Conservation (phyloP, 1,284 basidiomycete species). For the Fomitopsis betulina region DNA sequence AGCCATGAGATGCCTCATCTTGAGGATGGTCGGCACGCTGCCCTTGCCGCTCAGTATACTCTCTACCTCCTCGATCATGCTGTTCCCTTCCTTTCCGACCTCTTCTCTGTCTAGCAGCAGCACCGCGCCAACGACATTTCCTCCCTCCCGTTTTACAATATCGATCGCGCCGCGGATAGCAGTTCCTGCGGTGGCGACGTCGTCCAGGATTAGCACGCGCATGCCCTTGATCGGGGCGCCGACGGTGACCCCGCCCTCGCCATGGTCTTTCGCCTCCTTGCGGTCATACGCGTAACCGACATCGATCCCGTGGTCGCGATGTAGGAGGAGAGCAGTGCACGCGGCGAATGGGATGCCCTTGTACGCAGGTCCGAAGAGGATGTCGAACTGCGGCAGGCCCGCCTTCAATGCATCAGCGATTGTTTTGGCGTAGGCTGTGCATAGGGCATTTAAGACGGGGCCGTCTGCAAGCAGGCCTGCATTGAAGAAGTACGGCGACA, state of each 20-base stretch:
- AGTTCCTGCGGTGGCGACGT: constrained; percentile 97
- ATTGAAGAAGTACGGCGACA: constrained; percentile 97
- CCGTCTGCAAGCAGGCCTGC: constrained; percentile 87
- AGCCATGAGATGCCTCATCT: constrained; percentile 81
- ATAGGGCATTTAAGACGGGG: constrained; percentile 74
- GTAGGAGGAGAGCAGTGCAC: constrained; percentile 77
- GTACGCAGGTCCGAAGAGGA: constrained; percentile 97
- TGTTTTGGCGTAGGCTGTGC: constrained; percentile 87
- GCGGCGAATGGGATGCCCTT: constrained; percentile 97
- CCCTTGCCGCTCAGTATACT: constrained; percentile 63
- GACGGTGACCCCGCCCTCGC: constrained; percentile 93
- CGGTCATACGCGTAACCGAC: constrained; percentile 91
- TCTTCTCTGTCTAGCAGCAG: constrained; percentile 92
- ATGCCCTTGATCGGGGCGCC: constrained; percentile 80
- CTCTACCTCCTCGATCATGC: constrained; percentile 86
- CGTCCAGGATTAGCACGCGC: constrained; percentile 87
- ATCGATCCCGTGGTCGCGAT: constrained; percentile 58
- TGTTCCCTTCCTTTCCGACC: constrained; percentile 63
- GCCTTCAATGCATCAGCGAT: constrained; percentile 41
- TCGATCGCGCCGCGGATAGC: constrained; percentile 82
- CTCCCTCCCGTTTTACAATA: constrained; percentile 62
- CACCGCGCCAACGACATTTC: constrained; percentile 87
- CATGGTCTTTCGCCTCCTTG: constrained; percentile 95
- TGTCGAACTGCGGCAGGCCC: constrained; percentile 70
- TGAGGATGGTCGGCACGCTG: constrained; percentile 72